These are phyloP conservation scores for Aspergillus vadensis DNA, from an alignment of 2,329 filamentous ascomycete genomes.

Conservation along the genomic window DNA sequence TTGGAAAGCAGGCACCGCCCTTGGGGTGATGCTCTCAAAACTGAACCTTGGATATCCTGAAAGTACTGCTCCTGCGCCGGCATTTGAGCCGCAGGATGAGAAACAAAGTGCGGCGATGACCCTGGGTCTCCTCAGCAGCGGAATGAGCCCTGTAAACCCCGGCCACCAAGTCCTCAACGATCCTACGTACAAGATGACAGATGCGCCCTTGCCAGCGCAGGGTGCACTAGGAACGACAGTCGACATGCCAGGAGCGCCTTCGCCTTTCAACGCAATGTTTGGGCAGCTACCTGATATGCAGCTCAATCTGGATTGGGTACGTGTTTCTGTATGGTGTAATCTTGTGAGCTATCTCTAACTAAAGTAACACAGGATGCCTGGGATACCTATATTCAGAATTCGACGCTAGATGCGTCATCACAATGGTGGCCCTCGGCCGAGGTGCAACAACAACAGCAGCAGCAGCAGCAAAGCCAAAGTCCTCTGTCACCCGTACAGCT, in stretches of 20 bases:
- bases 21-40: conserved; percentile 84
- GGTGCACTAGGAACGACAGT: conserved; percentile 31
- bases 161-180: conserved; percentile 34
- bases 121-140: conserved; percentile 67
- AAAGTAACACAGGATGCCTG: conserved; percentile 58
- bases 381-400: conserved; percentile 69
- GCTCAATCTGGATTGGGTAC: conserved; percentile 64
- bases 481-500: conserved; percentile 27
- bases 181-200: conserved; percentile 32
- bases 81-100: conserved; percentile 53
- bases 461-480: conserved; percentile 22
- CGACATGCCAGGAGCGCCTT: conserved; percentile 48
- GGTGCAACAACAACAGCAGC: conserved; percentile 31
- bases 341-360: conserved; percentile 18
- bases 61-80: conserved; percentile 22
- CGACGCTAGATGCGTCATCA: conserved; percentile 46
- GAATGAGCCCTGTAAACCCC: conserved; percentile 55
- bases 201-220: conserved; percentile 28
- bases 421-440: conserved; percentile 44
- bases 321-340: conserved; percentile 26
- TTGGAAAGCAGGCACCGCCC: conserved; percentile 77
- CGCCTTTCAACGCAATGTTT: conserved; percentile 59
- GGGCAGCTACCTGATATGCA: conserved; percentile 58
- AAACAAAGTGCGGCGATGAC: conserved; percentile 71
- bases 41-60: conserved; percentile 52